A percentile compares a stretch with the other conserved stretches of the same genome.
phyloP scores from a whole-genome alignment of 2,329 filamentous ascomycete species.

The Sclerotinia glacialis region DNA sequence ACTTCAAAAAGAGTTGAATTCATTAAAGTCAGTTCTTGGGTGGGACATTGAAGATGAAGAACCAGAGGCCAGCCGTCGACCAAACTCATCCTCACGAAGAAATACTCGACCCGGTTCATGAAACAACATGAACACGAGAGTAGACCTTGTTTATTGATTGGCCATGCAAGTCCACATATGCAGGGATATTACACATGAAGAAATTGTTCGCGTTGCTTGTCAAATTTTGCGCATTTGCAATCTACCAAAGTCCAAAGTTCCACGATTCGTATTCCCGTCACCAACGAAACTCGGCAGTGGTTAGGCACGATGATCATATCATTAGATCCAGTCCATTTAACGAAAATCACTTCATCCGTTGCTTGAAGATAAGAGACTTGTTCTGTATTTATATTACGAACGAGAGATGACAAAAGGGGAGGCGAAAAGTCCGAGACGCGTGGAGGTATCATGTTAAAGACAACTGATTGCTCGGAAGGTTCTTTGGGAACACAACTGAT shows the following conservation, averaged over 20 bases:
- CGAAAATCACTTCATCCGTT: not conserved
- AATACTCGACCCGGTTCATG: conserved; percentile 8
- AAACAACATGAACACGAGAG: not conserved
- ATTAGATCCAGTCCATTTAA: not conserved
- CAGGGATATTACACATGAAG: not conserved
- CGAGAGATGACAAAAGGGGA: not conserved
- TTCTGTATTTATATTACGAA: not conserved
- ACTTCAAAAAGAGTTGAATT: conserved; percentile 32
- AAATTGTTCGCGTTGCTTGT: not conserved
- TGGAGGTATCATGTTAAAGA: not conserved
- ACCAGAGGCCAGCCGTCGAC: not conserved
- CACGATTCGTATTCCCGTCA: not conserved
- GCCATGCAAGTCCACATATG: not conserved
- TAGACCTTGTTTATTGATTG: not conserved
- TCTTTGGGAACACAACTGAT: not conserved
- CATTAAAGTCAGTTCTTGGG: conserved; percentile 31
- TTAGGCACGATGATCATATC: not conserved
- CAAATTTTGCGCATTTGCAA: not conserved
- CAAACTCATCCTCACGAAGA: not conserved
- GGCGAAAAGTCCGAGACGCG: not conserved
- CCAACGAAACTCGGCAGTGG: not conserved
- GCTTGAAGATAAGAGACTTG: not conserved
- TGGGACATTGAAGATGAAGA: conserved; percentile 27
- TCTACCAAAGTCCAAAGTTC: not conserved
- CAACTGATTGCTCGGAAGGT: not conserved